These are phyloP conservation scores for Melocanna baccifera DNA, from an alignment of 176 grass and related monocot genomes.

Conservation along the genomic window DNA sequence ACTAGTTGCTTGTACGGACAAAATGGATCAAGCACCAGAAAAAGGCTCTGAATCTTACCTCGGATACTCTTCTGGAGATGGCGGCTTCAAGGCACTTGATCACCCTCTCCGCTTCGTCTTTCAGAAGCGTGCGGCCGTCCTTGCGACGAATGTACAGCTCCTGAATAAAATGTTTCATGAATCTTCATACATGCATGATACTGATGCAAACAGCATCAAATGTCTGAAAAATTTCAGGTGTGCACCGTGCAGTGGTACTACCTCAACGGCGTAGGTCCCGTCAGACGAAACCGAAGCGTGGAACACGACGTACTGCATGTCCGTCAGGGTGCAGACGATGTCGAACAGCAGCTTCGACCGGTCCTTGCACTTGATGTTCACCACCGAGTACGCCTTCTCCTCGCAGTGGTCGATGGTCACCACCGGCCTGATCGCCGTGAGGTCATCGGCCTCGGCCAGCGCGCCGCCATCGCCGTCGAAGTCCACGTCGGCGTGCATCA, in stretches of 20 bases:
- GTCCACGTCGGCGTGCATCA: slow-evolving; percentile 91
- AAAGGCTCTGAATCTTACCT: slow-evolving; percentile 45
- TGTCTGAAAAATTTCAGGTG: not conserved
- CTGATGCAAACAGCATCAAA: not conserved
- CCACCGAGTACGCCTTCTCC: slow-evolving; percentile 95
- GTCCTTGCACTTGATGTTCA: slow-evolving; percentile 81
- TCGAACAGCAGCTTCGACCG: slow-evolving; percentile 85
- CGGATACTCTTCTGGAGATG: slow-evolving; percentile 86
- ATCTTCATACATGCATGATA: not conserved
- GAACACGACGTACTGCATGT: slow-evolving; percentile 92
- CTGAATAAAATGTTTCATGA: slow-evolving; percentile 1
- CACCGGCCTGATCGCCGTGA: slow-evolving; percentile 24
- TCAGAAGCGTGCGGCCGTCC: slow-evolving; percentile 62
- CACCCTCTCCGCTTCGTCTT: slow-evolving; percentile 71
- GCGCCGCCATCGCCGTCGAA: not conserved
- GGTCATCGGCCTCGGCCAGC: not conserved
- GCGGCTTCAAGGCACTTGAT: slow-evolving; percentile 91
- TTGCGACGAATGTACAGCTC: slow-evolving; percentile 89
- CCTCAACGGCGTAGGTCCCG: slow-evolving; percentile 67
- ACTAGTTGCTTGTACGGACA: not conserved
- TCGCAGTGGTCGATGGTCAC: slow-evolving; percentile 73
- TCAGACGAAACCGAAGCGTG: slow-evolving; percentile 87
- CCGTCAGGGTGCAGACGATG: slow-evolving; percentile 97
- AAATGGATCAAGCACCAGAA: not conserved
- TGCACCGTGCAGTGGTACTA: not conserved